Conservation (phyloP, 2,329 filamentous ascomycete genomes). For the Apiospora phragmitis region DNA sequence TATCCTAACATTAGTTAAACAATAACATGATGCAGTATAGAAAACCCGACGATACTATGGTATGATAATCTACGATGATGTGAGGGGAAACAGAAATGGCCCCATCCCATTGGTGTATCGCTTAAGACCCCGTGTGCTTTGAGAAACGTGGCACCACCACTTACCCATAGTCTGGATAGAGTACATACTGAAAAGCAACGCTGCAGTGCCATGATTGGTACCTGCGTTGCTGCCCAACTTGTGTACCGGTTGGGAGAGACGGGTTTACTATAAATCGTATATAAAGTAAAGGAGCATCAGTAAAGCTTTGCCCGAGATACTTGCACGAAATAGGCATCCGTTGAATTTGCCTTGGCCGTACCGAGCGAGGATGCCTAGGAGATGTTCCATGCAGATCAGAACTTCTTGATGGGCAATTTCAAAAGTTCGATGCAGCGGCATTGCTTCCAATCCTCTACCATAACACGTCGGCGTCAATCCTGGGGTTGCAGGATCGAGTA, state of each 20-base stretch:
- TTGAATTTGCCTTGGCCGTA: background rate
- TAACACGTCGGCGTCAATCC: background rate
- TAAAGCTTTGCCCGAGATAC: background rate
- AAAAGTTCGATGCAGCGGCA: background rate
- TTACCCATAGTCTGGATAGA: background rate
- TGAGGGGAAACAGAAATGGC: background rate
- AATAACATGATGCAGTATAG: too few relatives aligned
- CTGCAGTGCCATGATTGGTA: background rate
- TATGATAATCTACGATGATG: background rate
- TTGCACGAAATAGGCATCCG: background rate
- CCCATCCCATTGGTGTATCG: background rate
- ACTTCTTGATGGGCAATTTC: background rate
- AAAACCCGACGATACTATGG: background rate
- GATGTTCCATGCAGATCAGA: background rate
- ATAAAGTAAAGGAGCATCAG: background rate
- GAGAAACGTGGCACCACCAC: constrained; percentile 5
- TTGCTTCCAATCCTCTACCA: background rate
- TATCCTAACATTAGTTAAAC: background rate
- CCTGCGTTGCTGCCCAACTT: background rate
- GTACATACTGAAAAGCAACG: background rate
- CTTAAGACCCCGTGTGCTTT: background rate
- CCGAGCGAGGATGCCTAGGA: background rate
- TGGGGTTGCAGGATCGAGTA: background rate
- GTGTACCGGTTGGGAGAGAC: background rate
- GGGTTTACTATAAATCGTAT: background rate